Evolutionary conservation across 768 basidiomycete species (phyloP).

Genomic region (Boletus sensibilis): DNA sequence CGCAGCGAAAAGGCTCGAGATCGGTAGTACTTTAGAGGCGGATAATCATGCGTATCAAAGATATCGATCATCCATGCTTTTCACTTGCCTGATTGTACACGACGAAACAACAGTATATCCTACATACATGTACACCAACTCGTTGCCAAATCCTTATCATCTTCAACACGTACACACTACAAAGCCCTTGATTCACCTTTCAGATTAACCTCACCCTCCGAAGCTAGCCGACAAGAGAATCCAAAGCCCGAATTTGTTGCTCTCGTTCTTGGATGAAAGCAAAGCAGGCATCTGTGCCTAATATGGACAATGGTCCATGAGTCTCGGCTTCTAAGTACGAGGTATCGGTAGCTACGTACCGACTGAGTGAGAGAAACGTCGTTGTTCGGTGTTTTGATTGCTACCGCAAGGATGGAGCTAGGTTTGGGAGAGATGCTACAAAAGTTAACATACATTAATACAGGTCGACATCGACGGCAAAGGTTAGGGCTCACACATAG

Average conservation of each 20-base stretch:
- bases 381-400: background rate
- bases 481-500: background rate
- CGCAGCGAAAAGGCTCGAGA: too few species aligned
- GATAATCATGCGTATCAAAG: too few species aligned
- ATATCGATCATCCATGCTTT: too few species aligned
- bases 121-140: background rate
- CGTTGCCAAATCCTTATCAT: background rate
- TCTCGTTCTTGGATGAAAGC: background rate
- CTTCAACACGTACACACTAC: background rate
- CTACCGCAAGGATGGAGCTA: constrained; percentile 1
- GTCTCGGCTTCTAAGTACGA: background rate
- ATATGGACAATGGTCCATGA: background rate
- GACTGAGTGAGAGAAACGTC: background rate
- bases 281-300: background rate
- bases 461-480: background rate
- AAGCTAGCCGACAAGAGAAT: background rate
- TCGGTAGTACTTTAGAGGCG: too few species aligned
- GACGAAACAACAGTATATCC: background rate
- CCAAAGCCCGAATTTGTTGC: constrained; percentile 4
- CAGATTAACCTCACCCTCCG: too few species aligned
- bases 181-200: background rate
- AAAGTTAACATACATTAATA: background rate
- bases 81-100: too few species aligned
- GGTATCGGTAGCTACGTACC: background rate
- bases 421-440: constrained; percentile 9